Percentiles rank a stretch among this genome's conserved stretches.
Evolutionary conservation across 106 monocot species (phyloP).

Genomic region (Acanthochlamys bracteata): DNA sequence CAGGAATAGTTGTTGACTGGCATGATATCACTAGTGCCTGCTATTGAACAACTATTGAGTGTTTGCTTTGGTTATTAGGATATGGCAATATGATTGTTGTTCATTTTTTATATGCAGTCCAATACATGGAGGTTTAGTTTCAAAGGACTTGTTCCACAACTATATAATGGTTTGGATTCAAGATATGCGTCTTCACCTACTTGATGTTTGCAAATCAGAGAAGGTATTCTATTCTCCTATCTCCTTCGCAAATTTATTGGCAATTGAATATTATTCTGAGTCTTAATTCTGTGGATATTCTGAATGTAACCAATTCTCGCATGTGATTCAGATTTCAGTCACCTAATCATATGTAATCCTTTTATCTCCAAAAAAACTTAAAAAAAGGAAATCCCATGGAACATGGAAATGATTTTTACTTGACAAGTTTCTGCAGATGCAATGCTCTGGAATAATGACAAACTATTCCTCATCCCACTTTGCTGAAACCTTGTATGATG

Average conservation of each 20-base stretch:
- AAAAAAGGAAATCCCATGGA: neutral
- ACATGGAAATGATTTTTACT: neutral
- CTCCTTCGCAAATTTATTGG: too few relatives aligned
- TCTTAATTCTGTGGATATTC: too few relatives aligned
- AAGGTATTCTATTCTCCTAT: conserved; percentile 20
- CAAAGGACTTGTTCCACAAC: conserved; percentile 80
- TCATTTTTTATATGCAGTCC: conserved; percentile 24
- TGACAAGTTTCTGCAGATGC: conserved; percentile 33
- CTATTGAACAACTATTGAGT: neutral
- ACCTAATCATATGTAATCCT: too few relatives aligned
- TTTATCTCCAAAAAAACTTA: too few relatives aligned
- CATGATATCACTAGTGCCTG: neutral
- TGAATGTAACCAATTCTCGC: too few relatives aligned
- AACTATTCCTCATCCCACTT: conserved; percentile 57
- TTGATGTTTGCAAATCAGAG: conserved; percentile 74
- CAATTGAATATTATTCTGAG: too few relatives aligned
- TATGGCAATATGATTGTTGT: neutral
- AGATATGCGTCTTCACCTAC: conserved; percentile 65
- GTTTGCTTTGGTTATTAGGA: neutral
- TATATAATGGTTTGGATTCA: conserved; percentile 93
- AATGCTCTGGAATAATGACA: conserved; percentile 36
- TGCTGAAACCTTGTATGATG: conserved; percentile 80
- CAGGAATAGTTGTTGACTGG: neutral
- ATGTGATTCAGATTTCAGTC: too few relatives aligned
- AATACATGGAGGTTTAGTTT: conserved; percentile 63